phyloP scores from a whole-genome alignment of 2,329 filamentous ascomycete species.

The Cercospora canescens region DNA sequence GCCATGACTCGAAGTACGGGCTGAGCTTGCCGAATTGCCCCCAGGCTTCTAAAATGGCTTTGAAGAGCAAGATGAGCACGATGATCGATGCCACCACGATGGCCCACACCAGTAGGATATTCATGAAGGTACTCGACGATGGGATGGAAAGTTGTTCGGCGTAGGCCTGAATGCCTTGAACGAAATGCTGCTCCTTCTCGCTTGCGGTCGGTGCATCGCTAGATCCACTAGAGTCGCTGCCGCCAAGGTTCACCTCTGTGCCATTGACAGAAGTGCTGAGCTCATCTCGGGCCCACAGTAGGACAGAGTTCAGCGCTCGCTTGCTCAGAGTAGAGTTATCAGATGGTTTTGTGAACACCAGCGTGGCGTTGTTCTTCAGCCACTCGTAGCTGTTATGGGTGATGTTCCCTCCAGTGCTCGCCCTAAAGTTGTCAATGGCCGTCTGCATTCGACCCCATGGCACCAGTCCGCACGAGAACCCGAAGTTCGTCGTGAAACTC shows the following conservation, averaged over 20 bases:
- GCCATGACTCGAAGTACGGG: constrained; percentile 75
- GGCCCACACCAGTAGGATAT: constrained; percentile 81
- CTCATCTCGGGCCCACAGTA: constrained; percentile 35
- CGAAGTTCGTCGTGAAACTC: constrained; percentile 91
- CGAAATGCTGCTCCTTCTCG: constrained; percentile 54
- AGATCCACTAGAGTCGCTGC: constrained; percentile 23
- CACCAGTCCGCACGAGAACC: constrained; percentile 81
- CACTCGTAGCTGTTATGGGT: constrained; percentile 74
- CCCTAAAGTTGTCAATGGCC: constrained; percentile 81
- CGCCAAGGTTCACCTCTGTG: constrained; percentile 36
- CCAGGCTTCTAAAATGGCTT: constrained; percentile 89
- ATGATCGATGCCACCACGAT: constrained; percentile 82
- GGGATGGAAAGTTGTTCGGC: constrained; percentile 84
- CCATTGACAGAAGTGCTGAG: constrained; percentile 44
- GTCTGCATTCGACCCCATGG: constrained; percentile 78
- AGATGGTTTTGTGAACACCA: constrained; percentile 67
- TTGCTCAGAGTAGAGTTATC: constrained; percentile 35
- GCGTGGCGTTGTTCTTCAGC: constrained; percentile 75
- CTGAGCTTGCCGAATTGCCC: constrained; percentile 87
- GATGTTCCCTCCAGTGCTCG: constrained; percentile 79
- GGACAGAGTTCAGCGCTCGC: constrained; percentile 28
- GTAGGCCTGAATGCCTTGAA: constrained; percentile 78
- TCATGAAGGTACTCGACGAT: constrained; percentile 93
- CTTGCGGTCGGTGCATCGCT: constrained; percentile 33
- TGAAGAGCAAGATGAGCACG: constrained; percentile 83